Base-by-base conservation (phyloP, 2,329 filamentous ascomycete species). In the Phialophora expanda region DNA sequence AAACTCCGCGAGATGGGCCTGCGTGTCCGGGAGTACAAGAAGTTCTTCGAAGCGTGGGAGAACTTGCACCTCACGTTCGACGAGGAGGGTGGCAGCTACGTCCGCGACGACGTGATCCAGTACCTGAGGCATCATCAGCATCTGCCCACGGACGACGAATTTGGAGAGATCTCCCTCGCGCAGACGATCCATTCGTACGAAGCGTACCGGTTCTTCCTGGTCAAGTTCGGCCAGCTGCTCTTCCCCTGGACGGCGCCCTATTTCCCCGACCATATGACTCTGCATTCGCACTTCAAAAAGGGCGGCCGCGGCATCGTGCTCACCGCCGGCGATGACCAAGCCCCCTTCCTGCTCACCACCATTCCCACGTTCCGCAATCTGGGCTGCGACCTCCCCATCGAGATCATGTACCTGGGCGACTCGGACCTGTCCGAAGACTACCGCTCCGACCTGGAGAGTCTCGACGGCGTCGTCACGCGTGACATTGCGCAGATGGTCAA, bases 401-500 rank as follows among this genome's bases (percentile, higher is more conserved):
- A 73, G 56, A 70, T 73, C 63, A 73, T 73, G 71, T 73, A 73
- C 38, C 76, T 81, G 8, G 81, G 81, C 11, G 79, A 82, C 22
- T 70, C 72, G 1, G 81, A 83, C 66, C 74, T 83, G 7, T 77
- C 76, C 64, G 78, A 80, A 55, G 77, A 81, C 46, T 76, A 76
- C 26, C 76, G 81, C 20, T 74, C 75, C 8, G 73, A 78, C 38
- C 74, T 83, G 0, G 80, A 83, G 67, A 76, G 75, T 8, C 69
- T 81, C 6, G 76, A 78, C 4, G 79, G 77, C 3, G 80, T 83
- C 7, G 74, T 79, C 11, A 82, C 80, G 1, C 75, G 81, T 24
- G 79, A 83, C 64, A 74, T 82, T 50, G 75, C 75, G 12, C 75
- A 76, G 28, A 82, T 82, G 79, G 76, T 82, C 8, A 75, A 78